Base-by-base conservation (phyloP, 1,284 basidiomycete species). In the Chiua sp. region DNA sequence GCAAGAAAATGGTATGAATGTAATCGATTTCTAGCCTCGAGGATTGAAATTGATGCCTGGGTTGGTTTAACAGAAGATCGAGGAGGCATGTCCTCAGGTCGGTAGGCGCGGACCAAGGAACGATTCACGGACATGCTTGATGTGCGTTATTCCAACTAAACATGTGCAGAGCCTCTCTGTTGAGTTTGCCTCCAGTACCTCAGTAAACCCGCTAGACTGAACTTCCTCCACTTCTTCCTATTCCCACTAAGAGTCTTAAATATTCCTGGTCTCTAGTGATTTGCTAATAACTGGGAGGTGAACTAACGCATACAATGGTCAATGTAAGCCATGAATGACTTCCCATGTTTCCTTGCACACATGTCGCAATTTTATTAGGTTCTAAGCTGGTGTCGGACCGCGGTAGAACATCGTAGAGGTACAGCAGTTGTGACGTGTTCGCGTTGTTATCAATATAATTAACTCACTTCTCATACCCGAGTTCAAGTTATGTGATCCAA, bases 361-460 rank as follows among this genome's bases (percentile, higher is more conserved):
- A 84, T 99, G 48, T 95, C 94, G 0, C 96, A 98, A 72, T 98
- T 98, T 78, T 99, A 95, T 77, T 97, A 99, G 80, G 89, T 99
- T 63, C 96, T 99, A 26, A 82, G 35, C 18, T 20, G 37, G 7
- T 18, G 13, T 22, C 10, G 42, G 42, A 44, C n/a, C 22, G 42
- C 11, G 11, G 22, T n/a, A 11, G 42, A 22, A 44, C 42, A 20
- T 22, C 18, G 20, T 44, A 52, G 56, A 66, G 60, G 56, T 65
- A 65, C 42, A 33, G 47, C 56, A 58, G 57, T 37, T 46, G 50
- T 44, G 53, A 56, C 50, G 28, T 46, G n/a, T 23, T 53, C 35
- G 48, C 32, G 20, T 54, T 42, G 42, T 53, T 58, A 39, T 53
- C 28, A 28, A 46, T 46, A 51, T 65, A 55, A 69, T 67, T 42